phyloP scores from a whole-genome alignment of 768 basidiomycete species.

The Mycena haematopus region DNA sequence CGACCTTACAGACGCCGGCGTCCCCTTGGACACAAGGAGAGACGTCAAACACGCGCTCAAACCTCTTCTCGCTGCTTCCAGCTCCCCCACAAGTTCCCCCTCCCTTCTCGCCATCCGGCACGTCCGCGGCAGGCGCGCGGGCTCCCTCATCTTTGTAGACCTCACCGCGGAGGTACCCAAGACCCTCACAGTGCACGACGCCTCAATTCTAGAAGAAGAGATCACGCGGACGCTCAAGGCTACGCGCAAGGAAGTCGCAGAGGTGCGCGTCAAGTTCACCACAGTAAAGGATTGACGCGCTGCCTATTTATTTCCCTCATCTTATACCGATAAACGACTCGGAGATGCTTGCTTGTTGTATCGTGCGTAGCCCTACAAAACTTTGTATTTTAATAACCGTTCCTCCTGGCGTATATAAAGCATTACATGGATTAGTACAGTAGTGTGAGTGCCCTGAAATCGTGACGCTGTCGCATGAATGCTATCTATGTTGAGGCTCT shows the following conservation, averaged over 20 bases:
- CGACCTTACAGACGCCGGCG: constrained; percentile 86
- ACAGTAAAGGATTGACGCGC: constrained; percentile 43
- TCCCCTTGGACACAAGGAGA: constrained; percentile 59
- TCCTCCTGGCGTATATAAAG: constrained; percentile 12
- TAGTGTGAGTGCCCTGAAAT: neutral
- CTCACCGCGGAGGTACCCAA: constrained; percentile 75
- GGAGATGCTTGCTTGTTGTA: neutral
- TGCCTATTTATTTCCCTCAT: constrained; percentile 22
- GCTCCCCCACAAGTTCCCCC: constrained; percentile 32
- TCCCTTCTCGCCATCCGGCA: constrained; percentile 54
- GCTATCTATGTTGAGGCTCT: constrained; percentile 8
- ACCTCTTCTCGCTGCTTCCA: constrained; percentile 52
- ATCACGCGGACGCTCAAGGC: constrained; percentile 63
- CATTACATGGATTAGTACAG: constrained; percentile 17
- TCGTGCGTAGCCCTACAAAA: constrained; percentile 7
- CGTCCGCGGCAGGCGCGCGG: constrained; percentile 77
- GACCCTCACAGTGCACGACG: constrained; percentile 60
- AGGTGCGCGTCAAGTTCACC: constrained; percentile 72
- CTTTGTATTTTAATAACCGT: constrained; percentile 11
- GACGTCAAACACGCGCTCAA: constrained; percentile 63
- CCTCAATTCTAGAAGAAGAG: constrained; percentile 63
- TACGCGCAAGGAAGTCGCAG: constrained; percentile 69
- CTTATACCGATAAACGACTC: neutral
- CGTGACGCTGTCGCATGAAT: neutral
- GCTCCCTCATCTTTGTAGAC: constrained; percentile 86